These are phyloP conservation scores for Phytopythium delawarense DNA, from an alignment of 352 stramenopile genomes.

Conservation along the genomic window DNA sequence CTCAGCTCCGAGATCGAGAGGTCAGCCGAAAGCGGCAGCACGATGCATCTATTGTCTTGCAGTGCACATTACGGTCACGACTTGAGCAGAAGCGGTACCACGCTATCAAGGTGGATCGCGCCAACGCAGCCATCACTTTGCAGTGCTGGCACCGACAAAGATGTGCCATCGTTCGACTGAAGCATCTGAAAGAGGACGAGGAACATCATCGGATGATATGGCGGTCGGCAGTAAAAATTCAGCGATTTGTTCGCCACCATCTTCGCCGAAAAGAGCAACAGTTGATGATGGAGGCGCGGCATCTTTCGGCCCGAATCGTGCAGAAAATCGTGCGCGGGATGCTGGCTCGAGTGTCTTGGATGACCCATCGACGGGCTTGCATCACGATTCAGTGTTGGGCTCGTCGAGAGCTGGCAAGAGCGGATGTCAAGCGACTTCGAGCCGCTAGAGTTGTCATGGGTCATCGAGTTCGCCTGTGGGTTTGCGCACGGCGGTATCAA, in stretches of 20 bases:
- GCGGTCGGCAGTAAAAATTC: constrained; percentile 20
- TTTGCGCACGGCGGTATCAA: constrained; percentile 18
- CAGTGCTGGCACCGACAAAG: constrained; percentile 33
- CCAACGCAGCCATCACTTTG: constrained; percentile 28
- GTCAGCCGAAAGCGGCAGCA: constrained; percentile 23
- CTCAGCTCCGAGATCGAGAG: constrained; percentile 34
- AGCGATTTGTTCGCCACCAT: constrained; percentile 37
- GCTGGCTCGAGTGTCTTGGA: constrained; percentile 9
- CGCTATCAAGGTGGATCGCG: constrained; percentile 40
- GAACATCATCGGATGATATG: not conserved
- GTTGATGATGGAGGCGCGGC: constrained; percentile 25
- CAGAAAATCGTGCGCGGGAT: constrained; percentile 45
- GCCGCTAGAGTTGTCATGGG: constrained; percentile 10
- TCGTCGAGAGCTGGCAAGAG: constrained; percentile 18
- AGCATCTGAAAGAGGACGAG: constrained; percentile 16
- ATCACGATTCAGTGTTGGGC: constrained; percentile 37
- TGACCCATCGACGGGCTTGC: constrained; percentile 10
- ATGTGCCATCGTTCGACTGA: constrained; percentile 12
- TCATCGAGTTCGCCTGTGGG: constrained; percentile 15
- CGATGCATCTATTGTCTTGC: constrained; percentile 52
- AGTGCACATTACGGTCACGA: constrained; percentile 46
- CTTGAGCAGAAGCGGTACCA: constrained; percentile 64
- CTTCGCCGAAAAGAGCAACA: constrained; percentile 30
- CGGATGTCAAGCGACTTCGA: constrained; percentile 6
- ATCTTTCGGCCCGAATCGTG: constrained; percentile 39